Evolutionary conservation across 805 yeast species (phyloP), one percentile per base, ranked within the genome.

Genomic region (Lachancea fermentati): DNA sequence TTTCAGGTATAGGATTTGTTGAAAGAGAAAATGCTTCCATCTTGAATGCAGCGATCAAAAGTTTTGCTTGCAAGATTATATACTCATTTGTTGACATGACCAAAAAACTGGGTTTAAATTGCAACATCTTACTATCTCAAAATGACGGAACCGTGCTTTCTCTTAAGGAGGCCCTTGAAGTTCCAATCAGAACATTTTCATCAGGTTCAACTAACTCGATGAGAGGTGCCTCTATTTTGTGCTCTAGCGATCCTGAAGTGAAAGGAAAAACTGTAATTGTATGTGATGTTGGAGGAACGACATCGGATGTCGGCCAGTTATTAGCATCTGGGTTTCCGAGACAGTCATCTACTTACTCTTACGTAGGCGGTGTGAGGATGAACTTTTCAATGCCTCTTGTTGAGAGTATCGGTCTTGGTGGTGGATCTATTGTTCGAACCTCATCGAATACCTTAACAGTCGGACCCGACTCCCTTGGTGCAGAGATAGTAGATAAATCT

Each of bases 321-420:
- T 50, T 72, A 7, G 66, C 72, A 4, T 49, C 66, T 14, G 76
- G 76, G 1, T 72, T 70, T 51, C 77, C 76, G 5, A 53, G 74
- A 19, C 74, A 70, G 41, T 59, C 72, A 2, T 63, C 75, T 1
- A 59, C 73, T 4, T 64, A 63, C 47, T 63, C 72, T 2, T 45
- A 48, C 19, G 66, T 71, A 30, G 75, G 75, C 12, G 76, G 76
- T 28, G 76, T 72, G 5, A 53, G 71, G 39, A 71, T 68, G 66
- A 72, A 69, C 50, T 69, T 70, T 41, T 65, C 74, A 8, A 72
- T 70, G 76, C 76, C 76, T 3, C 74, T 70, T 17, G 73, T 69
- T 4, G 72, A 69, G 45, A 61, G 68, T 44, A 67, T 72, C 40
- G 77, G 77, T 2, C 57, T 72, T 2, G 76, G 77, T 35, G 76